Percentiles rank a stretch among this genome's conserved stretches.
Conservation (phyloP, 768 basidiomycete species). For the Tricholoma hemisulphureum region DNA sequence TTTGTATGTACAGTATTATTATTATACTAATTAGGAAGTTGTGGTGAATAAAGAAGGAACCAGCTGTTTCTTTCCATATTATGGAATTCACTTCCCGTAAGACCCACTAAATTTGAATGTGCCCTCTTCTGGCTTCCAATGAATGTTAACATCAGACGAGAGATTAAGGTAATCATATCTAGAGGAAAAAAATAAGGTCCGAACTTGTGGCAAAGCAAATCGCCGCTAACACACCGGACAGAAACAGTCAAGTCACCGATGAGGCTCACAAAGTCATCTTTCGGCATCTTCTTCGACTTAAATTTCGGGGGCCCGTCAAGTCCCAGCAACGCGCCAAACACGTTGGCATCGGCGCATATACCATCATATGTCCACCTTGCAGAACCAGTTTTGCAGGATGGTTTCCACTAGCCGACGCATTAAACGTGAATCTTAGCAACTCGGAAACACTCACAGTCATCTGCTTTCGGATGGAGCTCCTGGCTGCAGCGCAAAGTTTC, state of each 20-base stretch:
- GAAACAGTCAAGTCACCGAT: slow-evolving; percentile 35
- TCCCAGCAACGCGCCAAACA: slow-evolving; percentile 46
- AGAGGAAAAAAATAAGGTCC: neutral
- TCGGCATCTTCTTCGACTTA: slow-evolving; percentile 47
- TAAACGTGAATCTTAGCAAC: slow-evolving; percentile 1
- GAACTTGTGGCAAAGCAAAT: neutral
- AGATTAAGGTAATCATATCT: slow-evolving; percentile 42
- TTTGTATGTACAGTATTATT: neutral
- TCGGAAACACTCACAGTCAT: slow-evolving; percentile 36
- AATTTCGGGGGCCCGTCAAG: slow-evolving; percentile 45
- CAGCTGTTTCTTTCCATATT: neutral
- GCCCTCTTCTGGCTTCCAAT: slow-evolving; percentile 44
- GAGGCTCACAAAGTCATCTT: slow-evolving; percentile 30
- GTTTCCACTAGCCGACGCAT: slow-evolving; percentile 41
- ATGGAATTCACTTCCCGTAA: slow-evolving; percentile 34
- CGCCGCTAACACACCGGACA: slow-evolving; percentile 32
- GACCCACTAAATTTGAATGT: slow-evolving; percentile 58
- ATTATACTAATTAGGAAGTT: too few species aligned
- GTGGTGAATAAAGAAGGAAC: too few species aligned
- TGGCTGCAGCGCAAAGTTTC: slow-evolving; percentile 43
- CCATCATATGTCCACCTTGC: slow-evolving; percentile 55
- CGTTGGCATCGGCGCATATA: slow-evolving; percentile 44
- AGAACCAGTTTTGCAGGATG: slow-evolving; percentile 43
- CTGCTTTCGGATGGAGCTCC: slow-evolving; percentile 52
- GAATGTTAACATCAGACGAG: slow-evolving; percentile 44